A percentile compares a stretch with the other conserved stretches of the same genome.
These are phyloP conservation scores for Kwoniella botswanensis DNA, from an alignment of 768 basidiomycete genomes.

Conservation along the genomic window DNA sequence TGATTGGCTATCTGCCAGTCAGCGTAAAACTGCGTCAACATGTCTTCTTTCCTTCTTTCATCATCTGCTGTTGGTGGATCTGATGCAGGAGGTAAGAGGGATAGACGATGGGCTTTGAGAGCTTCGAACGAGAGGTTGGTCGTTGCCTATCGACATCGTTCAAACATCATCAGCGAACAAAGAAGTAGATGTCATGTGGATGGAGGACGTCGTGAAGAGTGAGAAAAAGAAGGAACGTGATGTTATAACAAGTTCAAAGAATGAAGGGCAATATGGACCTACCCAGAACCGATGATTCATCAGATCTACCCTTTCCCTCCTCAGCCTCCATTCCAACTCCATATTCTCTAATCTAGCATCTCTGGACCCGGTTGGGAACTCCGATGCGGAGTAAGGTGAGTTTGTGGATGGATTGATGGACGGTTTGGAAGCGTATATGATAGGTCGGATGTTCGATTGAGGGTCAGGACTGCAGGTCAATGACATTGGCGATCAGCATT, in stretches of 20 bases:
- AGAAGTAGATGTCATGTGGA: not conserved
- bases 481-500: constrained; percentile 2
- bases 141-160: constrained; percentile 29
- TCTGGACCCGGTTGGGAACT: constrained; percentile 23
- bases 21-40: constrained; percentile 46
- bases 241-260: too few relatives aligned
- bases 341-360: constrained; percentile 32
- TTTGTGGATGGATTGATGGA: constrained; percentile 30
- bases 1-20: constrained; percentile 52
- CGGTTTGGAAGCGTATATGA: constrained; percentile 47
- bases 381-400: constrained; percentile 36
- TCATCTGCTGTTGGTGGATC: constrained; percentile 44
- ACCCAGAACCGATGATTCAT: constrained; percentile 56
- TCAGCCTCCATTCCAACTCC: constrained; percentile 51
- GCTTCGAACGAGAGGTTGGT: constrained; percentile 46
- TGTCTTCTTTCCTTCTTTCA: constrained; percentile 33
- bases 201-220: too few relatives aligned
- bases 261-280: constrained; percentile 1
- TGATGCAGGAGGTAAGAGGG: constrained; percentile 32
- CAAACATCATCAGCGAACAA: not conserved
- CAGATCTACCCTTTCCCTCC: constrained; percentile 46
- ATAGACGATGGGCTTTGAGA: constrained; percentile 42
- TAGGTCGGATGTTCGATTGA: constrained; percentile 51
- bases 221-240: too few relatives aligned
- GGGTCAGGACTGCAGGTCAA: constrained; percentile 44